Evolutionary conservation across 2,329 filamentous ascomycete species (phyloP).

Genomic region (Pseudocercospora pini-densiflorae): DNA sequence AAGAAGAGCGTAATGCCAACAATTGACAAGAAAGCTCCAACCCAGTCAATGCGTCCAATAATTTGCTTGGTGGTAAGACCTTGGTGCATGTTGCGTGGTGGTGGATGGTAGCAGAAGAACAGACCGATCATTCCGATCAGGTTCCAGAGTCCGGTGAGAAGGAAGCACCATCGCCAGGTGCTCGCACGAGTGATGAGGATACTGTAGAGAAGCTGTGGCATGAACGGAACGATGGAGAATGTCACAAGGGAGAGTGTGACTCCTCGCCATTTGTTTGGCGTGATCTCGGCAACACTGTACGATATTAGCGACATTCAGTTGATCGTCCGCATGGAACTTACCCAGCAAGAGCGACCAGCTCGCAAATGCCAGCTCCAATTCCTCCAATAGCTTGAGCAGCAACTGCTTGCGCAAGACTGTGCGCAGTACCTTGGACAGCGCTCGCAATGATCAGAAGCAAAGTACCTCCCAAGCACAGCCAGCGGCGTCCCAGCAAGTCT

Average conservation of each 20-base stretch:
- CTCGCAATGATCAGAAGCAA: slow-evolving; percentile 27
- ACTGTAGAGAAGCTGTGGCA: slow-evolving; percentile 64
- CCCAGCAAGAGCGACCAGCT: slow-evolving; percentile 30
- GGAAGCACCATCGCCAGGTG: slow-evolving; percentile 60
- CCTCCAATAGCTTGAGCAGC: slow-evolving; percentile 30
- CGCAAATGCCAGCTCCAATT: slow-evolving; percentile 29
- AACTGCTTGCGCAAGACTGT: slow-evolving; percentile 25
- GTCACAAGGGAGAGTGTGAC: slow-evolving; percentile 49
- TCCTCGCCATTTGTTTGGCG: slow-evolving; percentile 28
- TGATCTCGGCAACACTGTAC: slow-evolving; percentile 31
- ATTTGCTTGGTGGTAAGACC: slow-evolving; percentile 48
- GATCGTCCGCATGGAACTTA: slow-evolving; percentile 9
- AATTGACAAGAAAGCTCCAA: slow-evolving; percentile 57
- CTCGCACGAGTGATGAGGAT: slow-evolving; percentile 57
- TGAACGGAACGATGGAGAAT: slow-evolving; percentile 65
- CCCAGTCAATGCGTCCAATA: slow-evolving; percentile 53
- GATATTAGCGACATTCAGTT: not conserved
- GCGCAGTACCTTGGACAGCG: slow-evolving; percentile 24
- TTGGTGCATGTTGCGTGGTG: slow-evolving; percentile 46
- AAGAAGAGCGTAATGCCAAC: slow-evolving; percentile 56
- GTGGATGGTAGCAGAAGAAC: slow-evolving; percentile 59
- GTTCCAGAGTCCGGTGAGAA: slow-evolving; percentile 59
- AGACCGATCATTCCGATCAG: slow-evolving; percentile 56
- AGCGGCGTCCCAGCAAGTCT: slow-evolving; percentile 29
- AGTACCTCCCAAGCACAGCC: slow-evolving; percentile 25